Base-by-base conservation (phyloP, 805 yeast genomes). In the Myxozyma neotropica region DNA sequence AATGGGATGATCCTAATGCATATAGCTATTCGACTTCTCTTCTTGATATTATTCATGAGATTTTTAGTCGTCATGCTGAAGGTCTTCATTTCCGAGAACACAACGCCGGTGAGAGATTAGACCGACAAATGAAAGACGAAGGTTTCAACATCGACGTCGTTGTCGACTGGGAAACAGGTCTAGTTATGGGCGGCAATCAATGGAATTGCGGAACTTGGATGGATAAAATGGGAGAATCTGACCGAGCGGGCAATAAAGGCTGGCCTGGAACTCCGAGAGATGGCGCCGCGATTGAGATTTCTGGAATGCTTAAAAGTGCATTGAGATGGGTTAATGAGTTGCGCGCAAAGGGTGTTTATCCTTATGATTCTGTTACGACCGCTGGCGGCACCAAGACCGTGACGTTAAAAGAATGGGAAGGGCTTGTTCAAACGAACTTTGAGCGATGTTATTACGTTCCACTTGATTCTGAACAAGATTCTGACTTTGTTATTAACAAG, bases 221-320 rank as follows among this genome's bases (percentile, higher is more conserved):
- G 97, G 99, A 93, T 75, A 93, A 93, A 75, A 93, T 93, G 98
- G 99, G 99, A 26, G 98, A 94, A 75, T 88, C 96, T 69, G 84
- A 74, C 36, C 79, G 75, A 57, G 97, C 98, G 0, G 86, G 87
- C 1, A 86, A 84, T 59, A 88, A 86, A 67, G 99, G 99, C n/a
- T 78, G 83, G 36, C 99, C 99, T 0, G 99, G 98, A 1, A 93
- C 98, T 0, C 98, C 99, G 24, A 82, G 99, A 71, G 96, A 92
- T 74, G 99, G 99, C 38, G 96, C 97, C 1, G 97, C 96, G 1
- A 80, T 93, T 57, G 99, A 93, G 73, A 87, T 93, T 58, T 90
- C 84, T 67, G 99, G 97, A 0, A 76, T 93, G 61, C 75, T 94
- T 70, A 92, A 92, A 75, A 88, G 96, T 73, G 75, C 89, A 0